These are phyloP conservation scores for Phoma herbarum DNA, from an alignment of 2,329 filamentous ascomycete genomes.

Conservation along the genomic window DNA sequence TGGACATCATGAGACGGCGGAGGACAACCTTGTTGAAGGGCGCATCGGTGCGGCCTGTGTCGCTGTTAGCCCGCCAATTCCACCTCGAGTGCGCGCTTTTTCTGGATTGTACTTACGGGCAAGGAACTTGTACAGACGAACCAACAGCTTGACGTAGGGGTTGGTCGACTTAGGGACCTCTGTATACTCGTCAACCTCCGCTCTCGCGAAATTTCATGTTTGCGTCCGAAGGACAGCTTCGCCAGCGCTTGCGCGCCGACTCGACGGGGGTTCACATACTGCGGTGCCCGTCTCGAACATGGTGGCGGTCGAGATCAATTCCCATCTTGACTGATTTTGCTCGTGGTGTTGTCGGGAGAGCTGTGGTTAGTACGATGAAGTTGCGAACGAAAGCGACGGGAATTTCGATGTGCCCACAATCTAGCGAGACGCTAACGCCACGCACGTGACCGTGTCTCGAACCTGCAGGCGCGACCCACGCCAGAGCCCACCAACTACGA, in stretches of 20 bases:
- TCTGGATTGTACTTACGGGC: constrained; percentile 72
- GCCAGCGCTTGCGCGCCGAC: constrained; percentile 51
- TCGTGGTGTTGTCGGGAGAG: too few species aligned
- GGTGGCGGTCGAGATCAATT: constrained; percentile 64
- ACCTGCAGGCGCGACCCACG: background rate
- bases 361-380: constrained; percentile 44
- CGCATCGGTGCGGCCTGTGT: constrained; percentile 87
- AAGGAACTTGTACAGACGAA: constrained; percentile 98
- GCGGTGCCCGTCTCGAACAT: constrained; percentile 76
- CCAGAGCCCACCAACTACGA: background rate
- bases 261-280: constrained; percentile 54
- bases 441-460: constrained; percentile 6
- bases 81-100: constrained; percentile 15
- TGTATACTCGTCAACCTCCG: constrained; percentile 50
- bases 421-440: constrained; percentile 5
- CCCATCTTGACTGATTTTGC: constrained; percentile 50
- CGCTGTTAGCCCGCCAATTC: constrained; percentile 37
- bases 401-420: constrained; percentile 23
- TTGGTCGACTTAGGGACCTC: constrained; percentile 84
- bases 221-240: constrained; percentile 51
- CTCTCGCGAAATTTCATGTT: constrained; percentile 47
- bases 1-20: constrained; percentile 96
- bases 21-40: constrained; percentile 99
- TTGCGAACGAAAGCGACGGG: constrained; percentile 1
- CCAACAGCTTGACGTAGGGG: constrained; percentile 95